Evolutionary conservation across 2,329 filamentous ascomycete species (phyloP).

Genomic region (Aspergillus clavatus): DNA sequence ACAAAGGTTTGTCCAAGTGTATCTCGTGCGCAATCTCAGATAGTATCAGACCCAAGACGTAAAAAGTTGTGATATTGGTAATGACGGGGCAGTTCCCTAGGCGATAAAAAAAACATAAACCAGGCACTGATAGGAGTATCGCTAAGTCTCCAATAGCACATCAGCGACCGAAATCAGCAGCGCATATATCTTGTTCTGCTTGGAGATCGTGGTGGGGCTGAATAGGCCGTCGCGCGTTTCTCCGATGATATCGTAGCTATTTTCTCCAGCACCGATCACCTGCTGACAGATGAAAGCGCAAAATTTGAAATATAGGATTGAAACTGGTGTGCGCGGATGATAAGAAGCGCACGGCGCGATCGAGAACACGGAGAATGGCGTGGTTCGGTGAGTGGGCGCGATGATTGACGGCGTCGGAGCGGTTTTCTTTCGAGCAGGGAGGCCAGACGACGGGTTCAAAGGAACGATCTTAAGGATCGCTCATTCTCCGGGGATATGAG

Average conservation of each 20-base stretch:
- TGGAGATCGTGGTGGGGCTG: background rate
- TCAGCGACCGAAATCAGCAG: constrained; percentile 5
- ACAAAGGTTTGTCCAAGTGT: too few species aligned
- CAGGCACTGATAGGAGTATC: background rate
- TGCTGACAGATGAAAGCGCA: background rate
- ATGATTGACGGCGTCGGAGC: background rate
- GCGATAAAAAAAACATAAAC: too few species aligned
- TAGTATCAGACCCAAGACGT: too few species aligned
- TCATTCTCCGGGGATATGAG: background rate
- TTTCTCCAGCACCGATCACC: constrained; percentile 6
- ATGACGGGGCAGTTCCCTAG: too few species aligned
- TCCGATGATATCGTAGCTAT: constrained; percentile 7
- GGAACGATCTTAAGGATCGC: background rate
- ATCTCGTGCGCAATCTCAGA: too few species aligned
- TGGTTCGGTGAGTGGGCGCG: background rate
- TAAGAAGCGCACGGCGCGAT: background rate
- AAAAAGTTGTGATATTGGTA: too few species aligned
- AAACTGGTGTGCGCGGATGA: background rate
- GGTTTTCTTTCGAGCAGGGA: background rate
- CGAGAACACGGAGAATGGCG: background rate
- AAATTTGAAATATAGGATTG: background rate
- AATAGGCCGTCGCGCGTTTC: constrained; percentile 1
- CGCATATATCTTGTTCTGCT: too few species aligned
- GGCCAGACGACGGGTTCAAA: background rate
- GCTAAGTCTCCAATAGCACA: constrained; percentile 1